Base-by-base conservation (phyloP, 345 rosid genomes). In the Arabis alpina region DNA sequence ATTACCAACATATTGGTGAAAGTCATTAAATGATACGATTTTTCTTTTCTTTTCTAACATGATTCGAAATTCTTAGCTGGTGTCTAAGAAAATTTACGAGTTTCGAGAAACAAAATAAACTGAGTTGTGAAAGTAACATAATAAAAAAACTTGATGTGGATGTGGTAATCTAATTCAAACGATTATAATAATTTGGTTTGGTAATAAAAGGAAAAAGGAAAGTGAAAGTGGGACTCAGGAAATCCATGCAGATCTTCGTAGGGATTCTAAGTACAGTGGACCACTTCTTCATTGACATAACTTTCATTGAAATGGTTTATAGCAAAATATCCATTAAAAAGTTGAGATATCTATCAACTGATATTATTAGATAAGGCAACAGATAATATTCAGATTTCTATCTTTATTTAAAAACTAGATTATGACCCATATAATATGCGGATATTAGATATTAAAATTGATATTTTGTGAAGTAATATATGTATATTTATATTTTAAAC, bases 201-300 rank as follows among this genome's bases (percentile, higher is more conserved):
- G 50, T 68, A 45, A 61, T 54, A 75, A 61, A 61, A 68, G 79
- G 59, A 34, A 69, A 62, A 69, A 54, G 54, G 64, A 68, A 54
- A 62, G 54, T 48, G 70, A 69, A 30, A 25, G 79, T 75, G 79
- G 79, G 74, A 28, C 70, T 45, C 10, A 37, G 58, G 40, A 68
- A 61, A 75, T 68, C 55, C 70, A 61, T 75, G 70, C 54, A 75
- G 48, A 75, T 75, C 74, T 61, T 75, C 70, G 70, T 48, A 75
- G 40, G 66, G 74, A 62, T 61, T 75, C 36, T 48, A 61, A 61
- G 40, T 54, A 7, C 2, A 55, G 53, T 54, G 79, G 74, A 75
- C 79, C 79, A 68, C 57, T 74, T 58, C 48, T 50, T 60, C 15
- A 44, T 58, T 43, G 50, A 45, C 36, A 72, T 55, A 14, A 8